Evolutionary conservation across 495 filamentous ascomycete genomes (phyloP).

Genomic region (Apodospora peruviana): DNA sequence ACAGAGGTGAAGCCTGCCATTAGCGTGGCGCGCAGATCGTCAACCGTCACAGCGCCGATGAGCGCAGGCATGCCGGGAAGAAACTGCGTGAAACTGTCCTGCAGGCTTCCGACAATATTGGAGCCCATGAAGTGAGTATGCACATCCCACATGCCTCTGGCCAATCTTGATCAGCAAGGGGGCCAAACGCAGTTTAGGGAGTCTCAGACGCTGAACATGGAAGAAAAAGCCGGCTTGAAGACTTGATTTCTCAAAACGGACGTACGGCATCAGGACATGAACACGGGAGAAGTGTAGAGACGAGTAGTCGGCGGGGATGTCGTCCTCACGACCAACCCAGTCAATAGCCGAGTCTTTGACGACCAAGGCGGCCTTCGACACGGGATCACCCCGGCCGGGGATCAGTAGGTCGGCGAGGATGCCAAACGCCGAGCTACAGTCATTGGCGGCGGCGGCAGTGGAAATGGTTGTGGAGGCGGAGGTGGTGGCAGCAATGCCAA

Average conservation of each 20-base stretch:
- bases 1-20: conserved; percentile 50
- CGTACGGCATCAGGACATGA: conserved; percentile 40
- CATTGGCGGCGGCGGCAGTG: background rate
- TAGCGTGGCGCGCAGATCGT: conserved; percentile 24
- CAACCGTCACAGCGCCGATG: conserved; percentile 9
- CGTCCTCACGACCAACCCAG: conserved; percentile 32
- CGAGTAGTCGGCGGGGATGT: conserved; percentile 31
- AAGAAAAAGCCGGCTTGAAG: no score
- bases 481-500: no score
- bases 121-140: conserved; percentile 40
- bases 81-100: conserved; percentile 5
- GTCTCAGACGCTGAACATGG: no score
- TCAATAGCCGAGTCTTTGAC: conserved; percentile 35
- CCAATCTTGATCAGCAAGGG: background rate
- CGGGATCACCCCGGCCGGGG: conserved; percentile 38
- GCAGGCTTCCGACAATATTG: conserved; percentile 1
- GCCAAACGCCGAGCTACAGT: conserved; percentile 1
- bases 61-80: conserved; percentile 5
- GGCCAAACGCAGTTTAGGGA: no score
- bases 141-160: conserved; percentile 45
- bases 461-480: no score
- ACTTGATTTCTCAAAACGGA: no score
- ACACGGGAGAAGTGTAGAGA: conserved; percentile 18
- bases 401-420: conserved; percentile 38
- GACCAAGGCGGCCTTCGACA: conserved; percentile 35